Percentiles rank a stretch among this genome's conserved stretches.
Conservation (phyloP, 176 grass and related monocot species). For the Aegilops longissima region DNA sequence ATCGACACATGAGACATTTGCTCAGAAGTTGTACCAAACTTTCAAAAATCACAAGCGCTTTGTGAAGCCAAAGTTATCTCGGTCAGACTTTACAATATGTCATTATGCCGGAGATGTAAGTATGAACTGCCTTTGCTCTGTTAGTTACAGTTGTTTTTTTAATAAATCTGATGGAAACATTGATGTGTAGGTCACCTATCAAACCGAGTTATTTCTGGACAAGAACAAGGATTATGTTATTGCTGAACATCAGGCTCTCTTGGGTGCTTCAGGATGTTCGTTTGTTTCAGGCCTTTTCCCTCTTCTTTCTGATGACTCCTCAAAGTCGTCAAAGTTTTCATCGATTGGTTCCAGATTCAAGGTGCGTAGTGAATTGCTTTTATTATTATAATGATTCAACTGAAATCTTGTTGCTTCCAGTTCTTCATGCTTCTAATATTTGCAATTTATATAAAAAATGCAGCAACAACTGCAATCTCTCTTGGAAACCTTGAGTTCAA, state of each 20-base stretch:
- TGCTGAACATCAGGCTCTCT: slow-evolving; percentile 90
- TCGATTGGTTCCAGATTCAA: slow-evolving; percentile 97
- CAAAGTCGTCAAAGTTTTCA: slow-evolving; percentile 99
- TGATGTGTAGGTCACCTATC: slow-evolving; percentile 88
- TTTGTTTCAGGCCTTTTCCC: slow-evolving; percentile 86
- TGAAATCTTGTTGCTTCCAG: slow-evolving; percentile 18
- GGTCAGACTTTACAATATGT: slow-evolving; percentile 89
- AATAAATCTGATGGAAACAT: slow-evolving; percentile 3
- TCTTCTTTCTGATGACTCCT: slow-evolving; percentile 68
- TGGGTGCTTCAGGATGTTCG: slow-evolving; percentile 77
- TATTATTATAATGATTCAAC: slow-evolving; percentile 16
- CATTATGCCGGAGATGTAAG: slow-evolving; percentile 99
- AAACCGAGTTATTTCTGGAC: slow-evolving; percentile 89
- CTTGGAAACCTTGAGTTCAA: slow-evolving; percentile 87
- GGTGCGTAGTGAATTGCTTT: slow-evolving; percentile 43
- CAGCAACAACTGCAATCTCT: slow-evolving; percentile 98
- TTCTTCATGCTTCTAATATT: slow-evolving; percentile 13
- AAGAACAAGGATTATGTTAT: slow-evolving; percentile 99
- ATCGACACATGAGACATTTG: slow-evolving; percentile 98
- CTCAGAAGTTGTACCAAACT: slow-evolving; percentile 90
- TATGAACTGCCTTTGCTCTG: slow-evolving; percentile 26
- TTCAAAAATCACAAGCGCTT: slow-evolving; percentile 94
- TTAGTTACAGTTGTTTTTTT: slow-evolving; percentile 7
- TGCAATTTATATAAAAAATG: slow-evolving; percentile 29
- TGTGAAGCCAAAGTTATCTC: slow-evolving; percentile 88